phyloP scores from a whole-genome alignment of 2,329 filamentous ascomycete genomes.

The Microascus cirrosus region DNA sequence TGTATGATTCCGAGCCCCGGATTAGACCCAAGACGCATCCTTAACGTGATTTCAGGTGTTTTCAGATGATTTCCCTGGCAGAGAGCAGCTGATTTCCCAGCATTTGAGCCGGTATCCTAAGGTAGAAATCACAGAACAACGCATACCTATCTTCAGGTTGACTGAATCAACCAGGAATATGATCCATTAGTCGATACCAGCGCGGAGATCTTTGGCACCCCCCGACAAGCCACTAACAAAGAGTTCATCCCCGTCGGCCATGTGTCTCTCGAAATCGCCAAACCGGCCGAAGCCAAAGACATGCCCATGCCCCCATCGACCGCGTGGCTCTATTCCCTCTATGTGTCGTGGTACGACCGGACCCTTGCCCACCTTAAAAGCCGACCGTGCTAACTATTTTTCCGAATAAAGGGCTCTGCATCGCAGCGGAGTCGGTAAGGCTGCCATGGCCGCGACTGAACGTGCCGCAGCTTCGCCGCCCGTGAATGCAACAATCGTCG shows the following conservation, averaged over 20 bases:
- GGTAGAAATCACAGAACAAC: neutral
- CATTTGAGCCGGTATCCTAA: neutral
- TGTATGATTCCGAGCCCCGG: conserved; percentile 14
- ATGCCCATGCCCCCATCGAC: neutral
- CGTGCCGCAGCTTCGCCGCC: neutral
- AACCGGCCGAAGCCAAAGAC: neutral
- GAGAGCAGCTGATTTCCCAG: neutral
- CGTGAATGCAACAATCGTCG: neutral
- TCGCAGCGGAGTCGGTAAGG: conserved; percentile 12
- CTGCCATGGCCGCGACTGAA: neutral
- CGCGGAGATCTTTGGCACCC: neutral
- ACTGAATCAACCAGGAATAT: neutral
- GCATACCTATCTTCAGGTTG: neutral
- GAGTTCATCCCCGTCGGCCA: neutral
- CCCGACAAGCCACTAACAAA: neutral
- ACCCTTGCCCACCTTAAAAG: neutral
- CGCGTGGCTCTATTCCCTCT: neutral
- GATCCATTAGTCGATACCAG: neutral
- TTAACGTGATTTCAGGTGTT: neutral
- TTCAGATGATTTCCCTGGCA: neutral
- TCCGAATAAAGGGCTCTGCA: conserved; percentile 15
- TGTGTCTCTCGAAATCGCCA: neutral
- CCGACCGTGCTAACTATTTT: neutral
- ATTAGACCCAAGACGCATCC: neutral
- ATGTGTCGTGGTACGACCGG: neutral